Base-by-base conservation (phyloP, 1,284 basidiomycete genomes). In the Mycosarcoma maydis region DNA sequence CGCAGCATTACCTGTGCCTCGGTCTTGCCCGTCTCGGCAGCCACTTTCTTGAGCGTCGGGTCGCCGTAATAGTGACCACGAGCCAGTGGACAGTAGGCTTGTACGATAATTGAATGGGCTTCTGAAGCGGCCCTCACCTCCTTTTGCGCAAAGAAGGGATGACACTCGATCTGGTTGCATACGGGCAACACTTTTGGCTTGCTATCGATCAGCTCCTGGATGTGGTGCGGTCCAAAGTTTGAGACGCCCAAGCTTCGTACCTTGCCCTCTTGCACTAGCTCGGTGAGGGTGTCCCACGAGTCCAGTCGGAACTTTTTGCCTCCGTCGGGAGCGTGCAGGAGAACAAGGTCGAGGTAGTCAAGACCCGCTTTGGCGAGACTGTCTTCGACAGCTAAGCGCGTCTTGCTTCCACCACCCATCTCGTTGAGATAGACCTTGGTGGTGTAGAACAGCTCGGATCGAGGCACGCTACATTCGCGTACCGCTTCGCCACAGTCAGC, bases 51-150 rank as follows among this genome's bases (percentile, higher is more conserved):
- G 23, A 72, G 60, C 56, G 76, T 67, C 24, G 46, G 24, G 11
- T 60, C 50, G 17, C 68, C 55, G n/a, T 64, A 59, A 32, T 72
- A 88, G 73, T 88, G 86, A 7, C 88, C 87, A 13, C 89, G 90
- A 8, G 92, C 92, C 24, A 93, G 86, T 4, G 92, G 92, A 10
- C 90, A 92, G 83, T 92, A 94, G 0, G 91, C 91, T 81, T 92
- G 86, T 0, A 90, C 85, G 24, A 88, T 82, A 73, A 94, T 93
- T 23, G 84, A 85, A 78, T 91, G 87, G 27, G 85, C 84, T 73
- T 87, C 85, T 77, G 90, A 86, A 83, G 87, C 92, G n/a, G 84
- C 82, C 54, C 90, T 74, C 42, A 93, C 86, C 52, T 88, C 85
- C 82, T 88, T 88, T 77, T 92, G 67, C 10, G 66, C 74, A 36